Conservation (phyloP, 495 filamentous ascomycete species). For the Xanthoparmelia taractica region DNA sequence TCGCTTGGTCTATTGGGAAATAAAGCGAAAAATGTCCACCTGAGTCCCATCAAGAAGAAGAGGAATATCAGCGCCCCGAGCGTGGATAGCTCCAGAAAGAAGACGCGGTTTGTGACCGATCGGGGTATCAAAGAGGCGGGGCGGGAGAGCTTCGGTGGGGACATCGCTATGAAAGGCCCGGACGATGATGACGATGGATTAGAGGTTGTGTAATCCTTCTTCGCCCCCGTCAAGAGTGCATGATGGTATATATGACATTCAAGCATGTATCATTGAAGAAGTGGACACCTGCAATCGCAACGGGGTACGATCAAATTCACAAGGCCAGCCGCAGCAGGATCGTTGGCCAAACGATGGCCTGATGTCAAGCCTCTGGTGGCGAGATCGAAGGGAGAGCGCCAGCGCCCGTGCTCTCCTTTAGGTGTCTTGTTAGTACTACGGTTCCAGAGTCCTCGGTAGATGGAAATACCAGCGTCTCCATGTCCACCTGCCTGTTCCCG, state of each 20-base stretch:
- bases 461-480: neutral
- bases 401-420: neutral
- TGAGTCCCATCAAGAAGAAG: constrained; percentile 71
- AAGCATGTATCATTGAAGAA: neutral
- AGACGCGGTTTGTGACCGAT: constrained; percentile 72
- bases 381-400: neutral
- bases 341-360: neutral
- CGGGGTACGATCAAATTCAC: neutral
- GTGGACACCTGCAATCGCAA: neutral
- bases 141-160: constrained; percentile 60
- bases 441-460: neutral
- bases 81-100: constrained; percentile 48
- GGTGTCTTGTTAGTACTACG: neutral
- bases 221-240: neutral
- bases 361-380: neutral
- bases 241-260: neutral
- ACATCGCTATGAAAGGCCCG: constrained; percentile 31
- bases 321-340: neutral
- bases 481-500: neutral
- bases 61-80: constrained; percentile 31
- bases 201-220: constrained; percentile 42
- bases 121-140: constrained; percentile 71
- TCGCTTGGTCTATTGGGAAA: constrained; percentile 51
- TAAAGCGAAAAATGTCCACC: constrained; percentile 50
- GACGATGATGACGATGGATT: constrained; percentile 46